Evolutionary conservation across 169 alveolate genomes (phyloP).

Genomic region (Cardiosporidium cionae): DNA sequence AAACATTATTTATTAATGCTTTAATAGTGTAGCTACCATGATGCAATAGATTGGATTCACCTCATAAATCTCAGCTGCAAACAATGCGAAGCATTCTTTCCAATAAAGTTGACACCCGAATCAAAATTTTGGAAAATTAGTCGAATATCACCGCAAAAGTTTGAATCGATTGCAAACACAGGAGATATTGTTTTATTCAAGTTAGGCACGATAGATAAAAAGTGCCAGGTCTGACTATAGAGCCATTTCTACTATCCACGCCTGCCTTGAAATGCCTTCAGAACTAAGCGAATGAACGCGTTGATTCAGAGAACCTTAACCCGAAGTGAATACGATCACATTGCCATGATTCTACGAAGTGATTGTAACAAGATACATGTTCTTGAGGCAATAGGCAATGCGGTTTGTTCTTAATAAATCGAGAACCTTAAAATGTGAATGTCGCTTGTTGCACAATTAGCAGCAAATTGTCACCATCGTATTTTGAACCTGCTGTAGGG

Average conservation of each 20-base stretch:
- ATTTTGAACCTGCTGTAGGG: background rate
- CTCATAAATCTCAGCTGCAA: background rate
- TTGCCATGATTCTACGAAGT: slow-evolving; percentile 64
- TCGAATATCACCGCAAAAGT: slow-evolving; percentile 41
- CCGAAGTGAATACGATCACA: slow-evolving; percentile 72
- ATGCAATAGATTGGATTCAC: slow-evolving; percentile 23
- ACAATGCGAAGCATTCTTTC: background rate
- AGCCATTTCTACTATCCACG: no score
- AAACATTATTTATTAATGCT: no score
- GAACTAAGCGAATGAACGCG: no score
- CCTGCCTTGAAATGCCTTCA: no score
- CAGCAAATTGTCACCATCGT: no score
- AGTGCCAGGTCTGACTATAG: no score
- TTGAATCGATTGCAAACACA: slow-evolving; percentile 46
- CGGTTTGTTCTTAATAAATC: no score
- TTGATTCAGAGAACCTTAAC: slow-evolving; percentile 59
- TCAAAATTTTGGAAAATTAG: slow-evolving; percentile 45
- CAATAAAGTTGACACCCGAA: background rate
- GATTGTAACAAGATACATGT: slow-evolving; percentile 42
- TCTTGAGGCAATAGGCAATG: slow-evolving; percentile 59
- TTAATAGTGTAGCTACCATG: no score
- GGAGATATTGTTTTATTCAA: slow-evolving; percentile 62
- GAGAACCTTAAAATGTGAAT: no score
- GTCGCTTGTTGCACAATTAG: no score
- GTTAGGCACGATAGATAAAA: no score